Conservation (phyloP, 225 moss, liverwort and hornwort species). For the Pleurozium schreberi region DNA sequence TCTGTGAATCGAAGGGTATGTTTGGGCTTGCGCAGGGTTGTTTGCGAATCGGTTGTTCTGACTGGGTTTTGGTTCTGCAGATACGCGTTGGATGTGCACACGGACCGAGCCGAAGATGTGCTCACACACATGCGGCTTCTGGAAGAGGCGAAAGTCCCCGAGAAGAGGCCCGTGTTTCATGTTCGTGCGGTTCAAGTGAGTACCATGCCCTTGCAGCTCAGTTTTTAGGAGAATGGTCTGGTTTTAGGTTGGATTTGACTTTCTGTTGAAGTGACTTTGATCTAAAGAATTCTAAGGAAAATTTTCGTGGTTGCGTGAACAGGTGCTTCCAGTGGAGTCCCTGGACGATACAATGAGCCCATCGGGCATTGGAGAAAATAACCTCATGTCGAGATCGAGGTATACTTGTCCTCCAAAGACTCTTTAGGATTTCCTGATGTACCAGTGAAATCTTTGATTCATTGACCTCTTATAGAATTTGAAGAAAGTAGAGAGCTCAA, state of each 20-base stretch:
- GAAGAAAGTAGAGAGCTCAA: neutral
- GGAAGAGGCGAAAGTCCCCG: constrained; percentile 55
- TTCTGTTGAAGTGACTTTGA: neutral
- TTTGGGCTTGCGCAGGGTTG: neutral
- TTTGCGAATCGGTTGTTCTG: neutral
- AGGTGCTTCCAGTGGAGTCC: constrained; percentile 40
- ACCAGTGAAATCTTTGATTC: neutral
- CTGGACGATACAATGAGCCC: constrained; percentile 23
- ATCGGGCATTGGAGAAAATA: neutral
- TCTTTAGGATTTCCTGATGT: neutral
- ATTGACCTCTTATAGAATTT: neutral
- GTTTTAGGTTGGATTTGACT: neutral
- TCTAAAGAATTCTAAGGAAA: neutral
- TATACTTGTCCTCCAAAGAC: neutral
- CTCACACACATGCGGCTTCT: constrained; percentile 75
- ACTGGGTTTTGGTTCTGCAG: constrained; percentile 24
- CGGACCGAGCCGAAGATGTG: constrained; percentile 95
- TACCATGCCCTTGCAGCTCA: neutral
- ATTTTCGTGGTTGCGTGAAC: neutral
- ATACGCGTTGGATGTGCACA: constrained; percentile 92
- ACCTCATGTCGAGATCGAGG: constrained; percentile 18
- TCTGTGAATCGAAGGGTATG: neutral
- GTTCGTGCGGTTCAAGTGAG: constrained; percentile 96
- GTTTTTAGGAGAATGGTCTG: neutral
- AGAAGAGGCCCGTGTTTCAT: constrained; percentile 92